Evolutionary conservation across 345 rosid species (phyloP).

Genomic region (Rhodamnia argentea): DNA sequence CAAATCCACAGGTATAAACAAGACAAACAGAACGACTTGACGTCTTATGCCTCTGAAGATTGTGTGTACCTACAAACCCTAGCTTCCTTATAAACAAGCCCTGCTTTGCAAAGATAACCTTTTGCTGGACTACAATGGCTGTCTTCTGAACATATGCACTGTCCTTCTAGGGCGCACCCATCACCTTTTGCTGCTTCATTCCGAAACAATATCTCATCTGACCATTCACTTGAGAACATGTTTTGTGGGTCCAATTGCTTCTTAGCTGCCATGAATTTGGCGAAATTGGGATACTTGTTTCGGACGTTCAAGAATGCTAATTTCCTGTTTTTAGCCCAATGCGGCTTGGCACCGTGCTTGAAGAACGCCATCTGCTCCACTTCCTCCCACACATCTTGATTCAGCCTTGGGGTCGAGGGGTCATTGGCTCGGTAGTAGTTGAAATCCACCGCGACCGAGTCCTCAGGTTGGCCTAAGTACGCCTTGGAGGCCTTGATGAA

Average conservation of each 20-base stretch:
- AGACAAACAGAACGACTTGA: background rate
- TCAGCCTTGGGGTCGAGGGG: slow-evolving; percentile 51
- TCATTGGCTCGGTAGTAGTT: slow-evolving; percentile 62
- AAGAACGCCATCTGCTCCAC: slow-evolving; percentile 84
- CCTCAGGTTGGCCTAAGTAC: slow-evolving; percentile 69
- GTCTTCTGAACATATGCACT: slow-evolving; percentile 73
- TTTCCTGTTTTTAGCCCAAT: slow-evolving; percentile 84
- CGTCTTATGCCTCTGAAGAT: background rate
- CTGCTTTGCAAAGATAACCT: slow-evolving; percentile 59
- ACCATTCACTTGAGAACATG: slow-evolving; percentile 76
- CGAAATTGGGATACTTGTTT: slow-evolving; percentile 35
- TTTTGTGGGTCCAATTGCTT: slow-evolving; percentile 50
- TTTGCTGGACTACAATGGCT: slow-evolving; percentile 56
- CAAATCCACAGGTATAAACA: background rate
- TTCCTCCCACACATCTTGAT: slow-evolving; percentile 78
- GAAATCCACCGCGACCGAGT: slow-evolving; percentile 70
- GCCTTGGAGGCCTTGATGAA: slow-evolving; percentile 71
- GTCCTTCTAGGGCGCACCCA: slow-evolving; percentile 86
- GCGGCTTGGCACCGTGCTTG: slow-evolving; percentile 71
- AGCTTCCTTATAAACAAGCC: slow-evolving; percentile 54
- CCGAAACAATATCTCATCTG: slow-evolving; percentile 53
- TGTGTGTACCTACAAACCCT: slow-evolving; percentile 55
- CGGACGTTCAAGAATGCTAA: slow-evolving; percentile 49
- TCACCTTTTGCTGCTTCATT: slow-evolving; percentile 28
- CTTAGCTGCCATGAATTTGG: slow-evolving; percentile 45